Conservation (phyloP, 1,284 basidiomycete species). For the Microbotryomycetes sp. region DNA sequence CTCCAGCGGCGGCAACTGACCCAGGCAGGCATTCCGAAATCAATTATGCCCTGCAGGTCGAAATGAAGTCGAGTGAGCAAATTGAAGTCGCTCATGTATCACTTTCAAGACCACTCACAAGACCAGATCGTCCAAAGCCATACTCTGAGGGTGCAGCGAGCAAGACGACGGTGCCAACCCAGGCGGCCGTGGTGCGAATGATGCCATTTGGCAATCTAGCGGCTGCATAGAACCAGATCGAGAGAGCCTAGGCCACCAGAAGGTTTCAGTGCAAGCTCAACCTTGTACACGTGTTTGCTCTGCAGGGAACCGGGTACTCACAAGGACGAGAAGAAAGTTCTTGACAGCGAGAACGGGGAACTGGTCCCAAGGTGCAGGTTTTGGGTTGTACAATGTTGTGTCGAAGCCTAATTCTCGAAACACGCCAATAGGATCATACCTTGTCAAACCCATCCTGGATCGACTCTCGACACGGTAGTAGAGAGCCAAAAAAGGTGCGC, state of each 20-base stretch:
- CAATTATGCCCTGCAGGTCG: slow-evolving; percentile 1
- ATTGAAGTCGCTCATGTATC: too few species aligned
- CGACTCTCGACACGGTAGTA: background rate
- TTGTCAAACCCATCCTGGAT: background rate
- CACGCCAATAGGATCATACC: background rate
- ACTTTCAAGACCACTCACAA: background rate
- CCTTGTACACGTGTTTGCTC: background rate
- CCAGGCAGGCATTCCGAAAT: slow-evolving; percentile 1
- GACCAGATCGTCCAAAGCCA: background rate
- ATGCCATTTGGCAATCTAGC: background rate
- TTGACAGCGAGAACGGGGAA: background rate
- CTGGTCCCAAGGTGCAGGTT: background rate
- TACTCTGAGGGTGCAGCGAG: background rate
- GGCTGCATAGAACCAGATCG: background rate
- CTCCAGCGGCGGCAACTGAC: background rate
- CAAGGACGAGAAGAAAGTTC: background rate
- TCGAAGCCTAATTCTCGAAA: background rate
- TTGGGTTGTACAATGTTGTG: background rate
- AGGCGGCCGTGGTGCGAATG: background rate
- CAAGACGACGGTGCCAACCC: background rate
- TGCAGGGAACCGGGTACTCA: slow-evolving; percentile 15
- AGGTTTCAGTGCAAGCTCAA: too few species aligned
- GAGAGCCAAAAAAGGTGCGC: background rate
- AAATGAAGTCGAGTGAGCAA: too few species aligned
- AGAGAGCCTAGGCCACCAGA: background rate